Evolutionary conservation across 129 eudicot species (phyloP), one percentile per base, ranked within the genome.

Genomic region (Lonicera japonica): DNA sequence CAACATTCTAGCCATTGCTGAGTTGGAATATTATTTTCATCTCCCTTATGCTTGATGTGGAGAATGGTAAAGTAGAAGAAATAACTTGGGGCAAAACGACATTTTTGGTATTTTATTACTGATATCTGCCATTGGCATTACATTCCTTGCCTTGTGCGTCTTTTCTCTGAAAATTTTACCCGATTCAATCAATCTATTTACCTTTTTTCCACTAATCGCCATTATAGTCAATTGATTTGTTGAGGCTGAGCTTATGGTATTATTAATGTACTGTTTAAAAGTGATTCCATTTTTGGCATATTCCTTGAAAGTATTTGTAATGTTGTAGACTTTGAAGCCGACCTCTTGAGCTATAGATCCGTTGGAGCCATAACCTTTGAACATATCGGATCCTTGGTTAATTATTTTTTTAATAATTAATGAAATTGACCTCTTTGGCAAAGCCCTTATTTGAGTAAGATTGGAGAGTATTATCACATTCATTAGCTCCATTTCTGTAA

Each of bases 71-170:
- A 60, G 68, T 82, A 3, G 76, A 62, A 16, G 64, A 60, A 17
- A 82, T 73, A 21, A 41, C 11, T 41, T 81, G 78, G 25, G 88
- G 88, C 56, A 56, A 75, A 82, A 82, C 56, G 88, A 74, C 81
- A 84, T 74, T 48, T 64, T 52, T 0, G 88, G 88, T 81, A 77
- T 82, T 51, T 71, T 78, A 19, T 82, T 84, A 20, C 65, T 46
- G 1, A 82, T 78, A 53, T 82, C 88, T 0, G 84, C 81, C 88
- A 82, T 78, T n/a, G 73, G 76, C 88, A 77, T 78, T 21, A 75
- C 70, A n/a, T 51, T 68, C 10, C 84, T 81, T 5, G 5, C 21
- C 54, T 64, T 78, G 73, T 78, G 34, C 84, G 66, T 82, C 40
- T 68, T 22, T 54, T 82, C 84, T 61, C 88, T 58, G 43, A 82